Base-by-base conservation (phyloP, 331 rosid species). In the Ulmus americana region DNA sequence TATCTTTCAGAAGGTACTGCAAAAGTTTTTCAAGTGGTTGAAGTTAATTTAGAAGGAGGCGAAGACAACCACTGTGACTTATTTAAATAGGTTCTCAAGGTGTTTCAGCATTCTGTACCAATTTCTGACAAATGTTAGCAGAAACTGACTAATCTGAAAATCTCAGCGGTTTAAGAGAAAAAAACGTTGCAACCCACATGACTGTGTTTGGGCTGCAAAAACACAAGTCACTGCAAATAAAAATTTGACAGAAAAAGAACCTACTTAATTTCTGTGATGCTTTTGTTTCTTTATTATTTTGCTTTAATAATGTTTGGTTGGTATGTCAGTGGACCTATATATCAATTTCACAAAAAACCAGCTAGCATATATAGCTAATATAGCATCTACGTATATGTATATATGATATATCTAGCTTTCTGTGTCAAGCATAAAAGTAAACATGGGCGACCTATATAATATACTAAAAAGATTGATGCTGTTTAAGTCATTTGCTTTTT, bases 71-170 rank as follows among this genome's bases (percentile, higher is more conserved):
- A 13, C 71, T 59, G 67, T 77, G 63, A 69, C 76, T 67, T 69
- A 71, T 73, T 65, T 56, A 46, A 73, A 76, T 43, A 49, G 67
- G 52, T 64, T 40, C 70, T 76, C 76, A 63, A 52, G 52, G 70
- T 55, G 69, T 76, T 73, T 79, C 78, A 54, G 81, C 61, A 64
- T 69, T 72, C 41, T 74, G 65, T 44, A 49, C 48, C 65, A 61
- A 61, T 6, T 62, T 73, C 70, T 65, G 80, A 72, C 75, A 79
- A 54, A 59, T 53, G 74, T 41, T 69, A 66, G 58, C 66, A 65
- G 55, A 76, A 66, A 71, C 69, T 50, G 60, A 74, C 75, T 53
- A 69, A 15, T 68, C 41, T 63, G 39, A 76, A 51, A 28, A 28
- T 28, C 35, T 28, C 35, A 2, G 35, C 4, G 38, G 38, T 7